phyloP scores from a whole-genome alignment of 2,329 filamentous ascomycete species.

The Ustilaginoidea virens region DNA sequence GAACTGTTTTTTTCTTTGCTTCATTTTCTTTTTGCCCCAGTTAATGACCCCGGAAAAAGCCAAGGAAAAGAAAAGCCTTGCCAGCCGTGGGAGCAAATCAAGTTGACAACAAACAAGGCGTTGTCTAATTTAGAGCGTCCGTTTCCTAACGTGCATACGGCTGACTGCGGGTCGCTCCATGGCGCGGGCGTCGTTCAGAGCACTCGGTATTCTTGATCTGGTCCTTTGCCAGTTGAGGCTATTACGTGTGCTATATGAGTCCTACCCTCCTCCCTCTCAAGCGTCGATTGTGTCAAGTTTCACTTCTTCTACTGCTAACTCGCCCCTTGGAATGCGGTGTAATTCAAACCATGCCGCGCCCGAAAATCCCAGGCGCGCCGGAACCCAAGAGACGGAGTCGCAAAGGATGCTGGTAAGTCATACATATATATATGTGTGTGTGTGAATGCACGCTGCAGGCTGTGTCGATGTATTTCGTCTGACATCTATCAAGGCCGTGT shows the following conservation, averaged over 20 bases:
- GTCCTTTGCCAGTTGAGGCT: conserved; percentile 2
- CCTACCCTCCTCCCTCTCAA: not conserved
- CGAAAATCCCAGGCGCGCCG: conserved; percentile 24
- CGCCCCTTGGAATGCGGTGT: not conserved
- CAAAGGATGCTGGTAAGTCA: conserved; percentile 28
- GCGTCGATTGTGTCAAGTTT: not conserved
- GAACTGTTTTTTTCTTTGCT: not conserved
- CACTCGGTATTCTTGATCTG: conserved; percentile 3
- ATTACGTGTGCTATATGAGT: conserved; percentile 4
- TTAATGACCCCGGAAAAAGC: not conserved
- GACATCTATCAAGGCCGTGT: conserved; percentile 69
- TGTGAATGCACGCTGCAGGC: too few relatives aligned
- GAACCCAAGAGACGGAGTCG: conserved; percentile 29
- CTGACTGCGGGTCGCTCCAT: conserved; percentile 2
- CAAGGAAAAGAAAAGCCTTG: not conserved
- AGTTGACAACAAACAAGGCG: too few relatives aligned
- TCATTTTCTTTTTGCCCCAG: not conserved
- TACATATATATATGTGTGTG: too few relatives aligned
- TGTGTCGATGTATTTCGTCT: too few relatives aligned
- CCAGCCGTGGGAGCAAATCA: not conserved
- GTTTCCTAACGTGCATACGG: conserved; percentile 1
- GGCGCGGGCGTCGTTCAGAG: conserved; percentile 1
- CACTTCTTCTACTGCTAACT: too few relatives aligned
- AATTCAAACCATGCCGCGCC: conserved; percentile 24
- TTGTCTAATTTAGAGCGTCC: too few relatives aligned